Evolutionary conservation across 2,329 filamentous ascomycete genomes (phyloP).

Genomic region (Cytospora chrysosperma): DNA sequence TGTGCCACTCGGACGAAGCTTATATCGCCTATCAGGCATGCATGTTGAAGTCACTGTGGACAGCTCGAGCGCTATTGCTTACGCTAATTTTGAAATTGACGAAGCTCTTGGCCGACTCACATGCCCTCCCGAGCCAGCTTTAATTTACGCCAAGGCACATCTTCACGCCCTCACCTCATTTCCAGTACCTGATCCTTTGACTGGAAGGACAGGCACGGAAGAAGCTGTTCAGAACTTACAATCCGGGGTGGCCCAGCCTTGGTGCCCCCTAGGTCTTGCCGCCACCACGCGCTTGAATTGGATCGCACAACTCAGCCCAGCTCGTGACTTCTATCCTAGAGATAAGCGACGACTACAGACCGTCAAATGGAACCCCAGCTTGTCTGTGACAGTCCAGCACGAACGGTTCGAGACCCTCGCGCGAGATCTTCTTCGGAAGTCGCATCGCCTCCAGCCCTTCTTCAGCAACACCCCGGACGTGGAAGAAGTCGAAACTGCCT

Average conservation of each 20-base stretch:
- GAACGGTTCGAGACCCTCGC: conserved; percentile 37
- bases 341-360: conserved; percentile 36
- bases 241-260: conserved; percentile 52
- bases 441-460: conserved; percentile 31
- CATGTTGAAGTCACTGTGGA: conserved; percentile 45
- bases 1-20: conserved; percentile 46
- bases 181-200: conserved; percentile 56
- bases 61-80: conserved; percentile 34
- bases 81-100: conserved; percentile 54
- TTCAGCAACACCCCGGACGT: background rate
- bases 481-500: background rate
- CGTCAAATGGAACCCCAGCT: conserved; percentile 33
- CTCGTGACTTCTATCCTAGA: conserved; percentile 39
- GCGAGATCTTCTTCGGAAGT: conserved; percentile 32
- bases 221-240: conserved; percentile 52
- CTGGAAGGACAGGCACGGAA: conserved; percentile 58
- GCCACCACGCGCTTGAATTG: conserved; percentile 20
- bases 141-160: conserved; percentile 56
- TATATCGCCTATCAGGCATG: conserved; percentile 32
- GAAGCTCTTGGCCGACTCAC: conserved; percentile 53
- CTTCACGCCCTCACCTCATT: conserved; percentile 63
- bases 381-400: conserved; percentile 39
- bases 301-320: conserved; percentile 33
- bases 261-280: conserved; percentile 34
- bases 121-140: conserved; percentile 54